These are phyloP conservation scores for Pichia paraexigua DNA, from an alignment of 805 yeast species.

Conservation along the genomic window DNA sequence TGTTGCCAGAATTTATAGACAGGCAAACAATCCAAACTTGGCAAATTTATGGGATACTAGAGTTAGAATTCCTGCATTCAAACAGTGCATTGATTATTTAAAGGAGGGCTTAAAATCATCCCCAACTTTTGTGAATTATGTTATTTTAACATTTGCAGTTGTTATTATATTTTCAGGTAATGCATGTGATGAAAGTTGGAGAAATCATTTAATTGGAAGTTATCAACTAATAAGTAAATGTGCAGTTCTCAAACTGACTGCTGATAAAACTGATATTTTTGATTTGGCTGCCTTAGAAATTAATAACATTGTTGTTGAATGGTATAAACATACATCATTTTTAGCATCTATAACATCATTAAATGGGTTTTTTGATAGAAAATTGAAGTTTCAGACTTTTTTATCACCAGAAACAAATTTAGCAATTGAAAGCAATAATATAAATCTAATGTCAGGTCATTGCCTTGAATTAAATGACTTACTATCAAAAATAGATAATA, in stretches of 20 bases:
- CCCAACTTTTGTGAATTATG: slow-evolving; percentile 2
- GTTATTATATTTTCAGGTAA: slow-evolving; percentile 10
- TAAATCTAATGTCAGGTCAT: slow-evolving; percentile 7
- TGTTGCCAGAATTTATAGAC: slow-evolving; percentile 6
- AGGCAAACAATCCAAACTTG: neutral
- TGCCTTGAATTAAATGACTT: neutral
- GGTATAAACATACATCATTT: slow-evolving; percentile 9
- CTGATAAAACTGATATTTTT: neutral
- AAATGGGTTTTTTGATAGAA: slow-evolving; percentile 3
- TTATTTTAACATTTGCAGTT: slow-evolving; percentile 8
- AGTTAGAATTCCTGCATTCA: slow-evolving; percentile 6
- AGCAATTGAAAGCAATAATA: slow-evolving; percentile 1
- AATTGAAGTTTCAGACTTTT: neutral
- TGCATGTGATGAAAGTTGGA: slow-evolving; percentile 9
- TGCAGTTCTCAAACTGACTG: neutral
- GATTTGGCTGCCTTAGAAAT: slow-evolving; percentile 6
- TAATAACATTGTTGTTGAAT: slow-evolving; percentile 3
- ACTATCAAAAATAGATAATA: neutral
- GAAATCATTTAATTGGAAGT: slow-evolving; percentile 10
- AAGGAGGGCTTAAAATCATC: slow-evolving; percentile 4
- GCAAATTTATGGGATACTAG: slow-evolving; percentile 8
- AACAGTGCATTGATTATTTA: slow-evolving; percentile 8
- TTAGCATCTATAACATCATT: slow-evolving; percentile 5
- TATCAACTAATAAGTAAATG: slow-evolving; percentile 6
- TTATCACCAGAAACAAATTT: neutral